Percentiles rank a stretch among this genome's conserved stretches.
phyloP scores from a whole-genome alignment of 345 rosid genomes.

The Citrus australasica region DNA sequence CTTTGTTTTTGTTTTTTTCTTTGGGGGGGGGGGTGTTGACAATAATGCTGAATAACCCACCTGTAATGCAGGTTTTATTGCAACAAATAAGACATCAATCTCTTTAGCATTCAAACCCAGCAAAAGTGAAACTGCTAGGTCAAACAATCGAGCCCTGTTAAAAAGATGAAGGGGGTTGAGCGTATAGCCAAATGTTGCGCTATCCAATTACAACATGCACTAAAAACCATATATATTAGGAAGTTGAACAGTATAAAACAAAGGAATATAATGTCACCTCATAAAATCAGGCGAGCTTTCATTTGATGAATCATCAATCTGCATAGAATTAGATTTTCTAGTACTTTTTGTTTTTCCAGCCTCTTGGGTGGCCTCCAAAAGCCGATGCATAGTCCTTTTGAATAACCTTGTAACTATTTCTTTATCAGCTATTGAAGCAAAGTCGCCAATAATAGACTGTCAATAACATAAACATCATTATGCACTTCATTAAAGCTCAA shows the following conservation, averaged over 20 bases:
- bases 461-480: conserved; percentile 13
- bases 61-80: conserved; percentile 78
- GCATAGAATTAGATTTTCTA: conserved; percentile 46
- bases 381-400: conserved; percentile 61
- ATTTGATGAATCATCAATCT: conserved; percentile 41
- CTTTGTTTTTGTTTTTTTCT: neutral
- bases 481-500: neutral
- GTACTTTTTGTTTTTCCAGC: conserved; percentile 47
- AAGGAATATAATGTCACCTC: conserved; percentile 40
- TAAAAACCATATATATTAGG: neutral
- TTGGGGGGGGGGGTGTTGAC: neutral
- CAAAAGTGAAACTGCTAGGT: conserved; percentile 73
- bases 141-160: conserved; percentile 77
- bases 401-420: conserved; percentile 48
- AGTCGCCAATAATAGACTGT: conserved; percentile 74
- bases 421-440: conserved; percentile 80
- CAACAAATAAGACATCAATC: conserved; percentile 51
- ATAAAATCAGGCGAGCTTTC: conserved; percentile 36
- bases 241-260: neutral
- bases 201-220: neutral
- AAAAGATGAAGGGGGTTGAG: conserved; percentile 9
- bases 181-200: neutral
- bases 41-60: conserved; percentile 26
- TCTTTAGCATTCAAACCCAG: conserved; percentile 65
- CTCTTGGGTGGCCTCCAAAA: conserved; percentile 59